Conservation (phyloP, 2,329 filamentous ascomycete species). For the Alternaria sp. region DNA sequence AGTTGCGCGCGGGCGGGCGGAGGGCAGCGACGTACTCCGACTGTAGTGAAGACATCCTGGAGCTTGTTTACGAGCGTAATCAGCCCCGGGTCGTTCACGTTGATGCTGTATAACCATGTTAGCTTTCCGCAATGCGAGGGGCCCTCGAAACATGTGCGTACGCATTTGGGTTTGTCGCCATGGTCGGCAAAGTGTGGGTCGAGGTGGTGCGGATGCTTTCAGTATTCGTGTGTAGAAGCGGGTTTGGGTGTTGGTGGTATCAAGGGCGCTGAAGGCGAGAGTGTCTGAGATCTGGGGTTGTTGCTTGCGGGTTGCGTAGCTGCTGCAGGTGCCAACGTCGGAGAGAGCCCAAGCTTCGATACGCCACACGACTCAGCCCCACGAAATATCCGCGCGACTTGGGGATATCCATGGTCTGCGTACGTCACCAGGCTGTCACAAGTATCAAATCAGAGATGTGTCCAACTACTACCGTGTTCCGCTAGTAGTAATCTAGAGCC, state of each 20-base stretch:
- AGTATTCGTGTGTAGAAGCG: conserved; percentile 1
- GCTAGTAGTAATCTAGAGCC: neutral
- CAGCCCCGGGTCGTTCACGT: conserved; percentile 73
- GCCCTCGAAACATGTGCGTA: conserved; percentile 34
- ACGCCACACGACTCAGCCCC: conserved; percentile 14
- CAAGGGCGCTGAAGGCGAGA: conserved; percentile 21
- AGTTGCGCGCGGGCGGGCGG: neutral
- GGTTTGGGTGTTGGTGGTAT: conserved; percentile 17
- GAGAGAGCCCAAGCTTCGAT: conserved; percentile 20
- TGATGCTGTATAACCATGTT: conserved; percentile 61
- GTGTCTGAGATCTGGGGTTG: conserved; percentile 27
- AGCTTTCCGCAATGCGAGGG: conserved; percentile 32
- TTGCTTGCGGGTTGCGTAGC: conserved; percentile 27
- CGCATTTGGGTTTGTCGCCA: conserved; percentile 52
- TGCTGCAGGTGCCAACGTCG: conserved; percentile 22
- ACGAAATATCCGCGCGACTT: conserved; percentile 2
- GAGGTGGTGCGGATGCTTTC: conserved; percentile 7
- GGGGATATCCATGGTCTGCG: neutral
- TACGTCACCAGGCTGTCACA: conserved; percentile 12
- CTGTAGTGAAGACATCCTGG: conserved; percentile 98
- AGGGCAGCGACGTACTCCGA: conserved; percentile 68
- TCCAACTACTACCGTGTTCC: neutral
- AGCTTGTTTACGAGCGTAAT: conserved; percentile 96
- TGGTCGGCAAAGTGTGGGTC: conserved; percentile 34
- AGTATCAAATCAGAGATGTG: neutral